Base-by-base conservation (phyloP, 2,329 filamentous ascomycete genomes). In the Pestalotiopsis sp. region DNA sequence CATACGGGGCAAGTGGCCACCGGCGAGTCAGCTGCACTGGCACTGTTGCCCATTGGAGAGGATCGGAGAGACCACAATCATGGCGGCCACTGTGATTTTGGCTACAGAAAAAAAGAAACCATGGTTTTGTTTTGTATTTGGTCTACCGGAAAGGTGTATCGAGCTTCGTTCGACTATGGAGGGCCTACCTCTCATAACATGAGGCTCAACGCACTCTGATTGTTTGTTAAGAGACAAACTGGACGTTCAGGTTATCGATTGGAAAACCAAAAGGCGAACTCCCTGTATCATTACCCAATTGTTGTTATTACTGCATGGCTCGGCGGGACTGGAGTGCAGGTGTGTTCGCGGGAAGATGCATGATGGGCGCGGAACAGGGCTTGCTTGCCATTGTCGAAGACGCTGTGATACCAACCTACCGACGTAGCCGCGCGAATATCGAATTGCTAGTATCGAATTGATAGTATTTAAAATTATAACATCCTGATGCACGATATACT, bases 401-500 rank as follows among this genome's bases (percentile, higher is more conserved):
- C 17, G 23, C 20, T 27, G 57, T 59, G 57, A 59, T 59, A 59
- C 23, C 23, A 25, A 59, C 12, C 57, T 36, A 59, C 17, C 23
- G 25, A 59, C 23, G 23, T 36, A 27, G 57, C 45, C 27, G 27
- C 57, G 27, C 12, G 36, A 59, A 40, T 36, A 62, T 38, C 20
- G 59, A 62, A 62, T 62, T 62, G 59, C 13, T 62, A 62, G 59
- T 45, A 45, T 45, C 17, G 41, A 45, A 45, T 45, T 45, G 41
- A 45, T 45, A 45, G 41, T 45, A 45, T 45, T 45, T 14, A 45
- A 45, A 45, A 45, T 36, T 2, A 2, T 9, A 13, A 45, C 4
- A 17, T 14, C 13, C 2, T 17, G 13, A 45, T 17, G 2, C 41
- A 17, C 17, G 13, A 45, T 17, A 2, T 45, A 36, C 9, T 36